A percentile compares a stretch with the other conserved stretches of the same genome.
phyloP scores from a whole-genome alignment of 345 rosid genomes.

The Isatis tinctoria region DNA sequence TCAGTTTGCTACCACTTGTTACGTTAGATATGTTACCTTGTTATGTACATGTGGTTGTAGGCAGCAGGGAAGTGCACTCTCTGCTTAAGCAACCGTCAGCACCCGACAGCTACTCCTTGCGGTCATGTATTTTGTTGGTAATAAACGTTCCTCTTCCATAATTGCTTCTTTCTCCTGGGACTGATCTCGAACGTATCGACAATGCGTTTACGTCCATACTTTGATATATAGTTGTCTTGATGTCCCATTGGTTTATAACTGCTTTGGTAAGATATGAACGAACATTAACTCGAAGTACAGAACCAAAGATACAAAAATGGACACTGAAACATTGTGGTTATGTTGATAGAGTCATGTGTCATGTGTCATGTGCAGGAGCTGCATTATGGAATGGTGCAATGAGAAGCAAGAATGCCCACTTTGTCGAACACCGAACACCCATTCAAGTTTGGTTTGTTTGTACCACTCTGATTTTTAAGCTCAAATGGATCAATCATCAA shows the following conservation, averaged over 20 bases:
- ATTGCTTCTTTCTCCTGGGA: not conserved
- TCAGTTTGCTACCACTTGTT: not conserved
- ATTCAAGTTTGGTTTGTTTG: constrained; percentile 78
- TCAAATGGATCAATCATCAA: not conserved
- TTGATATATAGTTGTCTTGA: not conserved
- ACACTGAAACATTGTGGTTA: not conserved
- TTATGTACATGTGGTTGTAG: constrained; percentile 13
- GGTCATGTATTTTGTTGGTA: constrained; percentile 97
- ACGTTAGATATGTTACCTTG: not conserved
- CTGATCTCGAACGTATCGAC: not conserved
- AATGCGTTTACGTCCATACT: too few species aligned
- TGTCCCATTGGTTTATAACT: not conserved
- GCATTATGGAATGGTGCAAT: constrained; percentile 98
- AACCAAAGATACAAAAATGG: constrained; percentile 5
- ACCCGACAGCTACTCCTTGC: constrained; percentile 88
- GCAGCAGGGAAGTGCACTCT: constrained; percentile 63
- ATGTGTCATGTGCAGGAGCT: constrained; percentile 51
- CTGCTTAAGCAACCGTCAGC: constrained; percentile 75
- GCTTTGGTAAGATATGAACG: not conserved
- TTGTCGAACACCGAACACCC: constrained; percentile 81
- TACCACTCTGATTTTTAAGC: constrained; percentile 80
- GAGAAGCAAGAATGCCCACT: constrained; percentile 97
- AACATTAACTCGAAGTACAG: not conserved
- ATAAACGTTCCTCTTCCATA: not conserved
- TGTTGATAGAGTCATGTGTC: not conserved